phyloP scores from a whole-genome alignment of 495 filamentous ascomycete genomes.

The Beverwykella pulmonaria region DNA sequence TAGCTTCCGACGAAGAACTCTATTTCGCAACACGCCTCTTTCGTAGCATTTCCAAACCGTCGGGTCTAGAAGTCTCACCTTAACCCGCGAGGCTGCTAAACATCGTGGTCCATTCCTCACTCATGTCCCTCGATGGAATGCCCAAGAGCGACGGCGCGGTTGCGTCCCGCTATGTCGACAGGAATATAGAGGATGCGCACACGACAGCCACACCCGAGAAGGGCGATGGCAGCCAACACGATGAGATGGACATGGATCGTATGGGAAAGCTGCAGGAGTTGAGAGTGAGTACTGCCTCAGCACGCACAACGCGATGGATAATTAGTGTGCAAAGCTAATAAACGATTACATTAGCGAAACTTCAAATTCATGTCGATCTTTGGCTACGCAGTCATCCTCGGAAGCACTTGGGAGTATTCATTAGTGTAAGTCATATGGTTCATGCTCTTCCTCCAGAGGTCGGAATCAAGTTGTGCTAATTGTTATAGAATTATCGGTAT shows the following conservation, averaged over 20 bases:
- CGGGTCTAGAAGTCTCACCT: no score
- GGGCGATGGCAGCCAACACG: background rate
- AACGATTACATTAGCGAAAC: background rate
- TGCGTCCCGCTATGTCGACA: background rate
- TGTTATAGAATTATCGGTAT: background rate
- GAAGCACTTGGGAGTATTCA: background rate
- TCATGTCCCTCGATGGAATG: background rate
- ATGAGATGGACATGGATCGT: constrained; percentile 34
- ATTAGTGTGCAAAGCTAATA: constrained; percentile 34
- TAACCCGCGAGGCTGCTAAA: no score
- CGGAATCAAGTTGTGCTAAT: background rate
- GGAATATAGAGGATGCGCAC: background rate
- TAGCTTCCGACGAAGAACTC: no score
- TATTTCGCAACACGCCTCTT: no score
- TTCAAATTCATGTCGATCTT: background rate
- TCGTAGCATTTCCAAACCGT: no score
- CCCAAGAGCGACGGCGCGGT: background rate
- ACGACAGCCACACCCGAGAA: background rate
- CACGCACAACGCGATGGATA: no score
- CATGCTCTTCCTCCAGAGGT: no score
- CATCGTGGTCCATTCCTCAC: no score
- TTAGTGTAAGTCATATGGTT: constrained; percentile 9
- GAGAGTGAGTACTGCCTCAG: constrained; percentile 38
- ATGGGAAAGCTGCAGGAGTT: constrained; percentile 35
- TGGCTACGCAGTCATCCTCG: background rate